Percentiles rank a stretch among this genome's conserved stretches.
Evolutionary conservation across 2,329 filamentous ascomycete species (phyloP).

Genomic region (Aspergillus sp.): DNA sequence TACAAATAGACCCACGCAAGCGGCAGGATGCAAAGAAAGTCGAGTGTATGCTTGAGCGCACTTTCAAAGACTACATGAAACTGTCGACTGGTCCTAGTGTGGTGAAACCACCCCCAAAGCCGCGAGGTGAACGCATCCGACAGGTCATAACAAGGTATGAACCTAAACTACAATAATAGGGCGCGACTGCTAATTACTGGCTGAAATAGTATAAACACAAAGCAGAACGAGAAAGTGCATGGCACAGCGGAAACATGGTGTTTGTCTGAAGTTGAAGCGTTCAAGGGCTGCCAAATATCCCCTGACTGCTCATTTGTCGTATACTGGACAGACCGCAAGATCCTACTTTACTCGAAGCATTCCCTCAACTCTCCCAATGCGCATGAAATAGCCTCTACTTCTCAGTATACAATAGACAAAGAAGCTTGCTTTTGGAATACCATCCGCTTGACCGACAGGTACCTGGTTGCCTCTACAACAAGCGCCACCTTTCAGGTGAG

Average conservation of each 20-base stretch:
- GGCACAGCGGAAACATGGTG: background rate
- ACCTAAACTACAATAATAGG: background rate
- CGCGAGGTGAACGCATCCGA: background rate
- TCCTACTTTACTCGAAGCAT: background rate
- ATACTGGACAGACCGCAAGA: slow-evolving; percentile 3
- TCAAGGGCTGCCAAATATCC: slow-evolving; percentile 3
- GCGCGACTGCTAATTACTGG: background rate
- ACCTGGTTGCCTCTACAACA: slow-evolving; percentile 1
- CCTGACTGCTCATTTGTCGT: background rate
- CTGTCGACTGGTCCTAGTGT: background rate
- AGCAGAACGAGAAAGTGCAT: background rate
- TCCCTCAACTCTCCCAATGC: background rate
- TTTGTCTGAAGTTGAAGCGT: background rate
- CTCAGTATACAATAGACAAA: background rate
- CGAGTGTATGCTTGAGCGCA: background rate
- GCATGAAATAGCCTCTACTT: background rate
- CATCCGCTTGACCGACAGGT: background rate
- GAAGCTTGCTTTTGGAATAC: background rate
- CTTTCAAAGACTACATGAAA: background rate
- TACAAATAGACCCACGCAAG: background rate
- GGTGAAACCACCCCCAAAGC: background rate
- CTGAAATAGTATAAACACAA: background rate
- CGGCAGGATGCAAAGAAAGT: background rate
- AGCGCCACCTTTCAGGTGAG: background rate
- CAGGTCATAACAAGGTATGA: background rate